Conservation (phyloP, 2,329 filamentous ascomycete species). For the Fusarium armeniacum region DNA sequence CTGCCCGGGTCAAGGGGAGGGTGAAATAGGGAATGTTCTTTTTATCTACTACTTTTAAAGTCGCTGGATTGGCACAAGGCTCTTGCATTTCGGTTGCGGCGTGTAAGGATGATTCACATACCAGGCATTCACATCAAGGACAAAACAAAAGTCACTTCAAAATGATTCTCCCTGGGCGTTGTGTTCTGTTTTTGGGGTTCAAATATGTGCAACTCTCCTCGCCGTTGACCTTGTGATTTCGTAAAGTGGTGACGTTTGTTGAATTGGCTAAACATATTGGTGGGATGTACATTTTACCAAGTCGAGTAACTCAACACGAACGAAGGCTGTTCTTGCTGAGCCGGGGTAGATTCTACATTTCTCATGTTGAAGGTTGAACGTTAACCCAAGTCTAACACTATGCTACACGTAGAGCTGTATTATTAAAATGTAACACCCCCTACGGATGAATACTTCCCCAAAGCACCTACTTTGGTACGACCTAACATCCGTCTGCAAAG, state of each 20-base stretch:
- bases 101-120: conserved; percentile 66
- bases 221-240: conserved; percentile 16
- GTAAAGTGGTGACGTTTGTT: neutral
- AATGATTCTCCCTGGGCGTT: conserved; percentile 33
- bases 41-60: conserved; percentile 48
- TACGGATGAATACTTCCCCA: neutral
- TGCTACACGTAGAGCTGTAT: too few species aligned
- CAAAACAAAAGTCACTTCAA: conserved; percentile 56
- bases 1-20: conserved; percentile 34
- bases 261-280: neutral
- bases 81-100: conserved; percentile 68
- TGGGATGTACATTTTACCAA: neutral
- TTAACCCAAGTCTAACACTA: too few species aligned
- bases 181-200: conserved; percentile 19
- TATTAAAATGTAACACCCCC: too few species aligned
- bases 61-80: conserved; percentile 61
- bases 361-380: too few species aligned
- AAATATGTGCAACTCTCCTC: conserved; percentile 30
- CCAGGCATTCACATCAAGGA: conserved; percentile 66
- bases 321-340: neutral
- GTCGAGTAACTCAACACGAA: neutral
- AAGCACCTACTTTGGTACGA: neutral
- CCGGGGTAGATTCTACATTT: neutral
- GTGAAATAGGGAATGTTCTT: conserved; percentile 45
- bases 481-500: neutral